A percentile compares a stretch with the other conserved stretches of the same genome.
These are phyloP conservation scores for Heliamphora pulchella DNA, from an alignment of 179 eudicot species.

Conservation along the genomic window DNA sequence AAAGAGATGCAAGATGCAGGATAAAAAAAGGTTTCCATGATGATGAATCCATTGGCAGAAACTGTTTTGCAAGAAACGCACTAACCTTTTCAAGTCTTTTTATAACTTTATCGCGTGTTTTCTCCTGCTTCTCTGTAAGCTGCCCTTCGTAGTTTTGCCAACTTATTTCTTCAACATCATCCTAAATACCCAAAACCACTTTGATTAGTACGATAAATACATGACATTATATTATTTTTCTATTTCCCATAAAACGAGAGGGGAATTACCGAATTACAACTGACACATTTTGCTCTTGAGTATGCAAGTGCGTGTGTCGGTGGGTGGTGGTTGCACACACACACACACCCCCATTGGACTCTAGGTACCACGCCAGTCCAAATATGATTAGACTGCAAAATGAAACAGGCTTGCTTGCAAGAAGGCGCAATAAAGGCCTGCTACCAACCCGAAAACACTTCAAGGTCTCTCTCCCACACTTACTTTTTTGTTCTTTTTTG, in stretches of 20 bases:
- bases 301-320: too few relatives aligned
- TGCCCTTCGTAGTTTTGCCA: slow-evolving; percentile 98
- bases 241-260: not conserved
- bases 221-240: not conserved
- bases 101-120: slow-evolving; percentile 86
- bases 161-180: slow-evolving; percentile 78
- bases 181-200: slow-evolving; percentile 38
- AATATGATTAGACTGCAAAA: not conserved
- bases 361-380: not conserved
- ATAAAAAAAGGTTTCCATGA: not conserved
- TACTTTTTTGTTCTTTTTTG: too few relatives aligned
- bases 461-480: not conserved
- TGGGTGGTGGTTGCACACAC: too few relatives aligned
- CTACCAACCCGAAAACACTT: not conserved
- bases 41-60: not conserved
- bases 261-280: slow-evolving; percentile 8
- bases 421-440: not conserved
- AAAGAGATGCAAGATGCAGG: not conserved
- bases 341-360: not conserved
- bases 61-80: not conserved
- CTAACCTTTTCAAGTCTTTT: slow-evolving; percentile 92
- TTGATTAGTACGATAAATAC: slow-evolving; percentile 9
- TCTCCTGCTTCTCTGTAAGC: slow-evolving; percentile 96
- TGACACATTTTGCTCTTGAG: not conserved
- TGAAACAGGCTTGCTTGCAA: not conserved